These are phyloP conservation scores for Nakazawaea populi DNA, from an alignment of 805 yeast genomes.

Conservation along the genomic window DNA sequence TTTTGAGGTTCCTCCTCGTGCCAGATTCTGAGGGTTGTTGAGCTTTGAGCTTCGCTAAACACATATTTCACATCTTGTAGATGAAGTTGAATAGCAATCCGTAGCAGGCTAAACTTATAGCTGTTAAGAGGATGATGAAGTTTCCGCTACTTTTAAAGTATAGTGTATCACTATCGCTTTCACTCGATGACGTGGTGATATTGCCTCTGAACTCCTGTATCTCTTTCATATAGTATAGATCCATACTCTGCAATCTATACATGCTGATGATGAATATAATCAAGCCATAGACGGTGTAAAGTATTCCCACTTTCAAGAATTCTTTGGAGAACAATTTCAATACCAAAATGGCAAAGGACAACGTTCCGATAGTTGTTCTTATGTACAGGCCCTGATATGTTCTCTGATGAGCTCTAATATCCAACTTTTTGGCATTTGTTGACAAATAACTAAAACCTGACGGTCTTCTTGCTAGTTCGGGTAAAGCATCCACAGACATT, in stretches of 20 bases:
- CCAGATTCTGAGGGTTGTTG: background rate
- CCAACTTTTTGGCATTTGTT: slow-evolving; percentile 36
- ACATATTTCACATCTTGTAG: slow-evolving; percentile 2
- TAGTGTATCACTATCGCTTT: slow-evolving; percentile 28
- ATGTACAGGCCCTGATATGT: slow-evolving; percentile 84
- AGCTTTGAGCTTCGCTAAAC: background rate
- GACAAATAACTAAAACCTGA: slow-evolving; percentile 27
- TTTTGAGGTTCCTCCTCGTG: background rate
- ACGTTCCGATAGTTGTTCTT: slow-evolving; percentile 62
- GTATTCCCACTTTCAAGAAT: slow-evolving; percentile 61
- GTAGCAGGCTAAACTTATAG: slow-evolving; percentile 46
- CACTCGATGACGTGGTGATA: slow-evolving; percentile 14
- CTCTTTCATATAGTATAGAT: slow-evolving; percentile 21
- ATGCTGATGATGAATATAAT: slow-evolving; percentile 34
- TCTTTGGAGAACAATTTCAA: slow-evolving; percentile 59
- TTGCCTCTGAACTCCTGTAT: slow-evolving; percentile 10
- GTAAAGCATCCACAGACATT: no score
- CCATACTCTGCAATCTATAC: slow-evolving; percentile 23
- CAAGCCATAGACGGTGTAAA: slow-evolving; percentile 57
- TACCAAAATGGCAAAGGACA: slow-evolving; percentile 59
- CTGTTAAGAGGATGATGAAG: slow-evolving; percentile 45
- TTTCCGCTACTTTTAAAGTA: slow-evolving; percentile 59
- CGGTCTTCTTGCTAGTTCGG: slow-evolving; percentile 20
- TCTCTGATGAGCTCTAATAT: slow-evolving; percentile 66
- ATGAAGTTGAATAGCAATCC: slow-evolving; percentile 33